phyloP scores from a whole-genome alignment of 306 rosid species.

The Cucurbita moschata region DNA sequence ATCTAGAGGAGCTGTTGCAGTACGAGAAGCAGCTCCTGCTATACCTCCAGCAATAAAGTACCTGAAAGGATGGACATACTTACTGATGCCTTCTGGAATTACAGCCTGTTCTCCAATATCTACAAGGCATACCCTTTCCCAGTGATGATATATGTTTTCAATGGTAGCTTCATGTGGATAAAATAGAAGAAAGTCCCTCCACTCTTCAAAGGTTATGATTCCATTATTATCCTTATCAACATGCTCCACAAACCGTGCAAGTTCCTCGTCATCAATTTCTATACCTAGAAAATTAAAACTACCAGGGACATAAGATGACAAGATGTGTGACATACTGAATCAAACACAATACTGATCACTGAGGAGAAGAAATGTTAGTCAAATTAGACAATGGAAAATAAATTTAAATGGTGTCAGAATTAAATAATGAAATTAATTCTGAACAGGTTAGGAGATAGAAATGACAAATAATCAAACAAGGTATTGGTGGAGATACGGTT shows the following conservation, averaged over 20 bases:
- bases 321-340: slow-evolving; percentile 2
- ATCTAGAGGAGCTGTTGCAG: slow-evolving; percentile 90
- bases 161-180: slow-evolving; percentile 95
- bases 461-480: not conserved
- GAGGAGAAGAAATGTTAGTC: not conserved
- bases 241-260: slow-evolving; percentile 85
- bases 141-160: slow-evolving; percentile 88
- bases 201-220: slow-evolving; percentile 85
- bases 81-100: slow-evolving; percentile 74
- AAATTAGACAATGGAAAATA: not conserved
- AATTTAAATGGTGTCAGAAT: not conserved
- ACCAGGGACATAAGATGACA: slow-evolving; percentile 47
- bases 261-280: slow-evolving; percentile 88
- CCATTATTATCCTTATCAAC: slow-evolving; percentile 96
- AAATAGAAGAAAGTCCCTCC: slow-evolving; percentile 93
- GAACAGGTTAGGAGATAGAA: not conserved
- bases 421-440: not conserved
- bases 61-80: slow-evolving; percentile 69
- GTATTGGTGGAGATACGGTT: not conserved
- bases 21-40: slow-evolving; percentile 93
- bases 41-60: slow-evolving; percentile 90
- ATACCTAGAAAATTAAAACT: slow-evolving; percentile 61
- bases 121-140: slow-evolving; percentile 85
- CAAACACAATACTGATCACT: not conserved
- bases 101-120: slow-evolving; percentile 90